phyloP scores from a whole-genome alignment of 2,329 filamentous ascomycete genomes.

The Aspergillus jensenii region DNA sequence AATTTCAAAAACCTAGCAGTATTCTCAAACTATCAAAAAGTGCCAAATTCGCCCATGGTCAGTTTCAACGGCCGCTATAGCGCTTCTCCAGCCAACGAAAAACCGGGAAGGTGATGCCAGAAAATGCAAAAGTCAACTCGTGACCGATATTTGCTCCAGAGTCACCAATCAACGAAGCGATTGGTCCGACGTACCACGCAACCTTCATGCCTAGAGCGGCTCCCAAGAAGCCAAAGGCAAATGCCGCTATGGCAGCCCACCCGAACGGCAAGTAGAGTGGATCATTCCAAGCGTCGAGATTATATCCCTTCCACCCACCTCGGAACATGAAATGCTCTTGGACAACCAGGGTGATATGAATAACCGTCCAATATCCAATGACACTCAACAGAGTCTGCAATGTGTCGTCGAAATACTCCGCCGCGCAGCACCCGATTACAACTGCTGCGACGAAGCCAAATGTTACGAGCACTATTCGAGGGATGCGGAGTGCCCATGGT shows the following conservation, averaged over 20 bases:
- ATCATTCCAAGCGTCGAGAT: slow-evolving; percentile 35
- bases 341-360: slow-evolving; percentile 34
- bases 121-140: slow-evolving; percentile 35
- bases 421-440: slow-evolving; percentile 34
- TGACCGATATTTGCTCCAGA: slow-evolving; percentile 36
- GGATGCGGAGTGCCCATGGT: slow-evolving; percentile 33
- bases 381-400: slow-evolving; percentile 49
- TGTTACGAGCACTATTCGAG: slow-evolving; percentile 33
- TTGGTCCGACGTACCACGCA: slow-evolving; percentile 34
- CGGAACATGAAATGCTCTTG: slow-evolving; percentile 39
- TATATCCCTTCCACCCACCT: slow-evolving; percentile 31
- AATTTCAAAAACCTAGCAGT: background rate
- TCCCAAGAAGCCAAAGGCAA: slow-evolving; percentile 32
- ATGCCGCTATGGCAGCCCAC: slow-evolving; percentile 34
- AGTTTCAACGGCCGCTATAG: slow-evolving; percentile 21
- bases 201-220: slow-evolving; percentile 37
- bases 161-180: slow-evolving; percentile 31
- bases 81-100: slow-evolving; percentile 32
- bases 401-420: slow-evolving; percentile 32
- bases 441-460: slow-evolving; percentile 34
- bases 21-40: background rate
- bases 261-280: slow-evolving; percentile 30
- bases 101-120: slow-evolving; percentile 28
- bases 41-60: background rate
- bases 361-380: slow-evolving; percentile 52